Evolutionary conservation across 2,329 filamentous ascomycete genomes (phyloP).

Genomic region (Penicillium sumatraense): DNA sequence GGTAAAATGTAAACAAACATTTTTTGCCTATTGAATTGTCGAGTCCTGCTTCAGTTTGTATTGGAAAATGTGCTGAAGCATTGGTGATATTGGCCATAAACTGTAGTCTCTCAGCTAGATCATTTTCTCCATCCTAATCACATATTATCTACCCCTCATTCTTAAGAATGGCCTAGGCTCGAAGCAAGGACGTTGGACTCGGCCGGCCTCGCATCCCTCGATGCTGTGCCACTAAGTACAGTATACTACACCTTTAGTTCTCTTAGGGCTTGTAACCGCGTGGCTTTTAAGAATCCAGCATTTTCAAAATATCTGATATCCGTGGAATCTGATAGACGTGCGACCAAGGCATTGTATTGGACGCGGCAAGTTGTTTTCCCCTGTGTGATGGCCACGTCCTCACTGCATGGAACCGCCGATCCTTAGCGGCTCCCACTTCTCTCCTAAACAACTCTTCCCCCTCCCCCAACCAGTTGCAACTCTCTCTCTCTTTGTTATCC

Average conservation of each 20-base stretch:
- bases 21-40: not conserved
- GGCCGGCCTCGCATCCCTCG: constrained; percentile 13
- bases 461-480: constrained; percentile 21
- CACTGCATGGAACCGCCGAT: constrained; percentile 30
- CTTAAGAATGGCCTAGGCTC: not conserved
- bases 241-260: constrained; percentile 10
- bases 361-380: constrained; percentile 11
- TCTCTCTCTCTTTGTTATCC: constrained; percentile 10
- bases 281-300: constrained; percentile 20
- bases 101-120: not conserved
- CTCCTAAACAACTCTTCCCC: constrained; percentile 25
- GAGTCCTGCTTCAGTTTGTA: not conserved
- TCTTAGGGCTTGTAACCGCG: constrained; percentile 12
- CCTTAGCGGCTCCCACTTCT: constrained; percentile 30
- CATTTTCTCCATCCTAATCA: not conserved
- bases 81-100: not conserved
- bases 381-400: constrained; percentile 29
- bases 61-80: not conserved
- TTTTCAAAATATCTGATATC: not conserved
- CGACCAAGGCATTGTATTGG: not conserved
- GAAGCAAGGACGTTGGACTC: constrained; percentile 5
- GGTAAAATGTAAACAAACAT: constrained; percentile 41
- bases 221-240: constrained; percentile 20
- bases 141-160: not conserved
- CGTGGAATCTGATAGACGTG: not conserved